Percentiles rank a stretch among this genome's conserved stretches.
Conservation (phyloP, 352 stramenopile genomes). For the Phytophthora ramorum region DNA sequence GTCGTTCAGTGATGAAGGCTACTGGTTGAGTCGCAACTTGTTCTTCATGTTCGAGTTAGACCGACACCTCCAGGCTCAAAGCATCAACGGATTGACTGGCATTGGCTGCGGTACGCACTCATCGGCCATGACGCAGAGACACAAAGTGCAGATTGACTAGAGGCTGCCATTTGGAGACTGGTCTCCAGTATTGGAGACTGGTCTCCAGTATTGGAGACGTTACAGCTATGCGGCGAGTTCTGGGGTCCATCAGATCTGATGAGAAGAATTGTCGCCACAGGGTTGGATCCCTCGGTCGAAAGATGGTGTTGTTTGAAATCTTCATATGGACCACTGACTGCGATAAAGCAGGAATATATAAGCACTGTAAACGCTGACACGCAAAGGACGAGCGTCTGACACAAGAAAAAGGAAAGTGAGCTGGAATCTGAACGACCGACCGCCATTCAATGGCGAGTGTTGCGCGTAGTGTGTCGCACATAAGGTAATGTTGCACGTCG, state of each 20-base stretch:
- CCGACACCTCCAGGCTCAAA: too few relatives aligned
- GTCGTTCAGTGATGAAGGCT: too few relatives aligned
- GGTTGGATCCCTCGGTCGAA: conserved; percentile 52
- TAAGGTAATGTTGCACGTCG: neutral
- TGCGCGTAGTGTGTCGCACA: neutral
- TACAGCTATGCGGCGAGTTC: too few relatives aligned
- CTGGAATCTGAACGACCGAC: neutral
- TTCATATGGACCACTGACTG: conserved; percentile 32
- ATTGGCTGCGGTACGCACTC: conserved; percentile 6
- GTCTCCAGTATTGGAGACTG: neutral
- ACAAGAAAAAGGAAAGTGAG: neutral
- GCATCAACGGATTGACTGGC: too few relatives aligned
- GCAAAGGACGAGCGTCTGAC: too few relatives aligned
- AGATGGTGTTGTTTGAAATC: conserved; percentile 52
- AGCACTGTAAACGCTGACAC: too few relatives aligned
- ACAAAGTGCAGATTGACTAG: neutral
- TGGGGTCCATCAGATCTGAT: conserved; percentile 52
- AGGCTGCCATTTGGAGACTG: neutral
- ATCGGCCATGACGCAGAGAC: conserved; percentile 18
- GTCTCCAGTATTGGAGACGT: too few relatives aligned
- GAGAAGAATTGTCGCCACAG: conserved; percentile 46
- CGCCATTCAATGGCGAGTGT: neutral
- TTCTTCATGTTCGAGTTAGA: too few relatives aligned
- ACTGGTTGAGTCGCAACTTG: too few relatives aligned
- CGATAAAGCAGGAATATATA: too few relatives aligned